These are phyloP conservation scores for Tetratostichococcus sp. DNA, from an alignment of 139 green algal species.

Conservation along the genomic window DNA sequence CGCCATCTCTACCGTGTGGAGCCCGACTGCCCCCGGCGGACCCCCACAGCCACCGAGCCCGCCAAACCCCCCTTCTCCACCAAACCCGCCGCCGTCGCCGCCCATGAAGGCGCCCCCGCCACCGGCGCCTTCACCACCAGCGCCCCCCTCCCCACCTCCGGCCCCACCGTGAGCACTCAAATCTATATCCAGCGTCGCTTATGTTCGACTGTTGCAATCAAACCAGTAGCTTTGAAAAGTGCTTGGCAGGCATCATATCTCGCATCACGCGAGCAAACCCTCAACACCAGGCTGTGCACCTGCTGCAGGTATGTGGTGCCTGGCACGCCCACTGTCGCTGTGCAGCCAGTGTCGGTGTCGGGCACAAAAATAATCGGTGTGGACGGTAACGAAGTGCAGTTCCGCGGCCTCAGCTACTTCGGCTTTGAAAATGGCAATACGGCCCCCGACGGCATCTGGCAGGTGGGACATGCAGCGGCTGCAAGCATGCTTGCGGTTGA, in stretches of 20 bases:
- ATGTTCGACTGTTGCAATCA: no score
- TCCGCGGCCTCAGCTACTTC: conserved; percentile 2
- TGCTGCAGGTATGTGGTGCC: background rate
- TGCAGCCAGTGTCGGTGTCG: background rate
- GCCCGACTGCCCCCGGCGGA: background rate
- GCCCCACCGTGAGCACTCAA: background rate
- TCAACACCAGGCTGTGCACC: no score
- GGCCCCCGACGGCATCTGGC: background rate
- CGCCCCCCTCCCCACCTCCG: no score
- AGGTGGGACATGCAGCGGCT: background rate
- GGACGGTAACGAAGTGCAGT: background rate
- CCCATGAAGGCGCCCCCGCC: no score
- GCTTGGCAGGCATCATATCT: no score
- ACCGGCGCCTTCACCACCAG: no score
- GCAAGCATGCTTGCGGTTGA: no score
- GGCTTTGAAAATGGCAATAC: conserved; percentile 1
- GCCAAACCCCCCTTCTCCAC: background rate
- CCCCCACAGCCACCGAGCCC: no score
- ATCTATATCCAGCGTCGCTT: background rate
- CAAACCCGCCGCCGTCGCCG: no score
- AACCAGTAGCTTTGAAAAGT: no score
- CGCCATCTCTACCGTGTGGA: background rate
- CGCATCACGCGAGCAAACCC: no score
- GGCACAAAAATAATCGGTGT: background rate
- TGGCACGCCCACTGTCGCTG: background rate